These are phyloP conservation scores for Rutstroemia sp. DNA, from an alignment of 2,329 filamentous ascomycete genomes.

Conservation along the genomic window DNA sequence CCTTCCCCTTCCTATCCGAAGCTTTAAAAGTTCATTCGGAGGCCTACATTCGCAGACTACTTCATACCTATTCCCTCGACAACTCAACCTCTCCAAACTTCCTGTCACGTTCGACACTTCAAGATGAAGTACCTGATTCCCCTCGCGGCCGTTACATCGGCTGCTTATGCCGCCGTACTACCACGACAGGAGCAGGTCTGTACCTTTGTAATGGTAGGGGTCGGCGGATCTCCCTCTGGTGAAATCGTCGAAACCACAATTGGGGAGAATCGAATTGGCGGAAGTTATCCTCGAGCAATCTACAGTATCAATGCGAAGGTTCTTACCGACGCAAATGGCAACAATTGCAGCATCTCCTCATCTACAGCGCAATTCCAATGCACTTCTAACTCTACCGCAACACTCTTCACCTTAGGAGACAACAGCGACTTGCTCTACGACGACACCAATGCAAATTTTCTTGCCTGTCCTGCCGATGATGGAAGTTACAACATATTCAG, in stretches of 20 bases:
- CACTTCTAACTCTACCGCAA: neutral
- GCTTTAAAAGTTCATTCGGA: too few relatives aligned
- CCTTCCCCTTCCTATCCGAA: too few relatives aligned
- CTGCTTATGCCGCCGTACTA: slow-evolving; percentile 14
- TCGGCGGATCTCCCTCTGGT: slow-evolving; percentile 17
- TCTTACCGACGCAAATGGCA: slow-evolving; percentile 17
- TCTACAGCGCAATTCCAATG: slow-evolving; percentile 22
- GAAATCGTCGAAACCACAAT: slow-evolving; percentile 16
- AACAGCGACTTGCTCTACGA: slow-evolving; percentile 18
- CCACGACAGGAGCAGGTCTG: slow-evolving; percentile 19
- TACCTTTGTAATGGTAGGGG: slow-evolving; percentile 21
- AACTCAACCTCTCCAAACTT: too few relatives aligned
- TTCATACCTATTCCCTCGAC: too few relatives aligned
- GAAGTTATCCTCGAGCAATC: slow-evolving; percentile 16
- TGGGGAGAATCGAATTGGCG: slow-evolving; percentile 23
- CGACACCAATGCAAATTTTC: slow-evolving; percentile 14
- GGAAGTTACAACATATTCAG: slow-evolving; percentile 24
- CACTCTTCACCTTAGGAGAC: slow-evolving; percentile 10
- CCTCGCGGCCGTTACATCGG: slow-evolving; percentile 9
- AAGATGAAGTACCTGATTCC: slow-evolving; percentile 9
- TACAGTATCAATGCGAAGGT: slow-evolving; percentile 19
- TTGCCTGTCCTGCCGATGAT: slow-evolving; percentile 25
- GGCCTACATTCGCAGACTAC: too few relatives aligned
- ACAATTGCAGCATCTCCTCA: slow-evolving; percentile 22
- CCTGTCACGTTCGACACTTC: neutral